Evolutionary conservation across 1,284 basidiomycete genomes (phyloP), one percentile per base, ranked within the genome.

Genomic region (Crepidotus sp.): DNA sequence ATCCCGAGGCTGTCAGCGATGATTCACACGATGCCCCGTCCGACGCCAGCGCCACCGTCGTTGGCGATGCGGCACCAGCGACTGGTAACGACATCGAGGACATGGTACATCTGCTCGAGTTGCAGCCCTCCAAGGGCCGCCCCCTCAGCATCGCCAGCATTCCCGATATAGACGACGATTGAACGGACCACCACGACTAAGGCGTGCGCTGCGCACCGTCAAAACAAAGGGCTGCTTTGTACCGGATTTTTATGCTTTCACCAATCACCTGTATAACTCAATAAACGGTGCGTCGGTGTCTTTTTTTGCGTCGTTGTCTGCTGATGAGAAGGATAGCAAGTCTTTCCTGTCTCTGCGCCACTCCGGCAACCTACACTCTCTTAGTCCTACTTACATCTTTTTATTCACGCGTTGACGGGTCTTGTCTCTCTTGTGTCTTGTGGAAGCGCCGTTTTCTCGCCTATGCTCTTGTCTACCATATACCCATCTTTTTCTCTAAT

Each of bases 71-170:
- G 13, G 37, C 40, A 35, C 40, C 36, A 51, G 51, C 19, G 40
- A 40, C 37, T 7, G 45, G 42, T 11, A 55, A 61, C 39, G 71
- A 80, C 22, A 65, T 80, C 22, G 82, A 76, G 57, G 73, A 76
- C 45, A 75, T 83, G 42, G 75, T 84, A 51, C 76, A 71, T 52
- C 66, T 83, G 53, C 71, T 83, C 9, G 77, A 84, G 60, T 59
- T 65, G 0, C 56, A 52, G 36, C 59, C 67, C 13, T 13, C 39
- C 4, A 70, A 70, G 54, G 60, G 65, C 17, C 65, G 64, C 35
- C 65, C 66, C n/a, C 59, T 62, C 47, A 71, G 66, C 56, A 66
- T 68, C 34, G 55, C 59, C 38, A 67, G 60, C 55, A 73, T 76
- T 50, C 71, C 74, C 34, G 74, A 52, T 37, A 14, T 51, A 46